phyloP scores from a whole-genome alignment of 1,284 basidiomycete species.

The Trametes sp. region DNA sequence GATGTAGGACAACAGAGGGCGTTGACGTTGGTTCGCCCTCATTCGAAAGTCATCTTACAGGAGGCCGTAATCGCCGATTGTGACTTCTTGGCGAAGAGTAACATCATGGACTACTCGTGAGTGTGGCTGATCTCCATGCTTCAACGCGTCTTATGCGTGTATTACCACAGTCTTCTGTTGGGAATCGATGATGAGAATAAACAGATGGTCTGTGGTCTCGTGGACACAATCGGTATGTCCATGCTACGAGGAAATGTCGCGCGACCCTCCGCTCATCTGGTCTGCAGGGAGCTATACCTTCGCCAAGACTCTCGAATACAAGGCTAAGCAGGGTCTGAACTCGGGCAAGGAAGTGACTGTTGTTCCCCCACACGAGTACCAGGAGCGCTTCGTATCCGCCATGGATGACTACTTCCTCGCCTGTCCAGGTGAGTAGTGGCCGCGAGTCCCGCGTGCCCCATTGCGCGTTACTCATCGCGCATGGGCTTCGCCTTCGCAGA shows the following conservation, averaged over 20 bases:
- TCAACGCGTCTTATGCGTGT: not conserved
- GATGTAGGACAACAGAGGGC: conserved; percentile 65
- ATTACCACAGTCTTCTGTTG: conserved; percentile 58
- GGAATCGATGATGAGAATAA: conserved; percentile 70
- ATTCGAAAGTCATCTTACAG: conserved; percentile 72
- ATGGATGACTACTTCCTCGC: conserved; percentile 75
- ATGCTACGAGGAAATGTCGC: not conserved
- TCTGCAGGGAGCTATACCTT: conserved; percentile 74
- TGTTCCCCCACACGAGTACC: conserved; percentile 74
- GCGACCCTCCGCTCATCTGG: not conserved
- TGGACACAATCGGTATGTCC: conserved; percentile 77
- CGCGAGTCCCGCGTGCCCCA: too few species aligned
- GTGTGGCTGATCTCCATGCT: conserved; percentile 37
- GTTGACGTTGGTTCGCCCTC: conserved; percentile 69
- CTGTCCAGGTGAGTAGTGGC: conserved; percentile 62
- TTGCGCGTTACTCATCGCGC: too few species aligned
- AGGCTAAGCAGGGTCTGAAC: conserved; percentile 74
- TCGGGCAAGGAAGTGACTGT: conserved; percentile 73
- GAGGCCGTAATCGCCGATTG: conserved; percentile 75
- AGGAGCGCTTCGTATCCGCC: conserved; percentile 71
- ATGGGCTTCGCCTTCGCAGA: conserved; percentile 41
- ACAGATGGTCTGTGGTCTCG: conserved; percentile 76
- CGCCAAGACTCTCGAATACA: conserved; percentile 80
- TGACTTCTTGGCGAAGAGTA: conserved; percentile 74
- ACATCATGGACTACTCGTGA: conserved; percentile 87